Conservation (phyloP, 345 rosid species). For the Acer negundo region DNA sequence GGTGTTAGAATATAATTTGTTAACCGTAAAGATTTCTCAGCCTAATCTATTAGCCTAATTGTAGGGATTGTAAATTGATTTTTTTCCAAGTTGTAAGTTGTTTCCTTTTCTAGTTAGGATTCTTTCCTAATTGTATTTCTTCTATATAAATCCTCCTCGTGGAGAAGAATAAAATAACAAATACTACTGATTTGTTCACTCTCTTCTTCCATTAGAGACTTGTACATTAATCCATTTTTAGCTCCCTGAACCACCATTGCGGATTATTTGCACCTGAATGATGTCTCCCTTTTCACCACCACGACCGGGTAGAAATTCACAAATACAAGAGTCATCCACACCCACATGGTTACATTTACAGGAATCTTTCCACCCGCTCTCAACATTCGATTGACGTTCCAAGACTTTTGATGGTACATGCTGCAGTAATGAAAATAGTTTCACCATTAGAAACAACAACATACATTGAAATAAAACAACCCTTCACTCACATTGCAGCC, state of each 20-base stretch:
- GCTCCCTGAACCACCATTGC: not conserved
- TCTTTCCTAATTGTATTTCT: too few relatives aligned
- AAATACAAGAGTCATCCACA: not conserved
- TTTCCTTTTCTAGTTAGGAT: too few relatives aligned
- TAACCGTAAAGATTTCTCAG: too few relatives aligned
- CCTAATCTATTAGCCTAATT: too few relatives aligned
- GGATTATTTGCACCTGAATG: constrained; percentile 13
- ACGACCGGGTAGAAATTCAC: not conserved
- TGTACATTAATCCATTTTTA: not conserved
- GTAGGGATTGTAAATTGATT: too few relatives aligned
- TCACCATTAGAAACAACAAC: not conserved
- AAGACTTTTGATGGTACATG: not conserved
- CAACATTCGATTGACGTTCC: constrained; percentile 5
- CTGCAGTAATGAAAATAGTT: constrained; percentile 8
- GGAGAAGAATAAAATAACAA: too few relatives aligned
- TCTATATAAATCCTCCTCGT: too few relatives aligned
- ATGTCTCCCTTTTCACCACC: not conserved
- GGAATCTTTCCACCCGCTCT: constrained; percentile 16
- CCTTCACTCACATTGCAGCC: too few relatives aligned
- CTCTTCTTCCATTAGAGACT: not conserved
- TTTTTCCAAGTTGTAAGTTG: too few relatives aligned
- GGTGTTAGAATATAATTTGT: too few relatives aligned
- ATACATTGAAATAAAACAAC: too few relatives aligned
- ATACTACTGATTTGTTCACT: too few relatives aligned
- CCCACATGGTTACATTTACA: not conserved